Evolutionary conservation across 2,329 filamentous ascomycete genomes (phyloP), one percentile per base, ranked within the genome.

Genomic region (Mollisiaceae sp.): DNA sequence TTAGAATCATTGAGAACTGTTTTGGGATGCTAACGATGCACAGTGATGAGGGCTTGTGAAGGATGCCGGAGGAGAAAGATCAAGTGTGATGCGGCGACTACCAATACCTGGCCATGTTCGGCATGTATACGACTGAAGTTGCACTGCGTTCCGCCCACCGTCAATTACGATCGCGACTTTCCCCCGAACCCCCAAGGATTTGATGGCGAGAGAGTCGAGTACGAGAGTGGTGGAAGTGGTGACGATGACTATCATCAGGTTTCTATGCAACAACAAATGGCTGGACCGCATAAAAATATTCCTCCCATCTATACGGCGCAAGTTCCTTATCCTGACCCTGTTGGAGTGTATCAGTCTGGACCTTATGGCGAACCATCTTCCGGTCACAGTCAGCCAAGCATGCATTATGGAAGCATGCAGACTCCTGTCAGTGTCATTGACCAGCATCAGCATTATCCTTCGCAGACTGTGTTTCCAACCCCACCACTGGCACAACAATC

Each of bases 11-110:
- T 8, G 52, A 39, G 27, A 15, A 59, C 35, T 35, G 24, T 41
- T n/a, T 32, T 50, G 38, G 27, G 22, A 55, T 66, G 58, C 71
- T 76, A 59, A 76, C 60, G n/a, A 14, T 35, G 9, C 41, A n/a
- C 69, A 96, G 94, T 97, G 60, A 97, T 97, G 93, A 90, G 95
- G 82, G 95, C 94, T 64, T 98, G 94, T 78, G 94, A 97, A 80
- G 94, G 94, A 67, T 98, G 94, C 77, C 87, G 94, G 68, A 90
- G 93, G 79, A 88, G 94, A 75, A 99, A 99, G 80, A 99, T 99
- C 77, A 97, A 97, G 79, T 99, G 94, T 80, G 95, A 98, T 81
- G 93, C 94, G 60, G 94, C 94, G 22, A 97, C 94, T 15, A 97
- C 94, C 47, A 97, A 98, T 78, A 93, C 93, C 43, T 98, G 95